phyloP scores from a whole-genome alignment of 345 rosid species.

The Ailanthus altissimus region DNA sequence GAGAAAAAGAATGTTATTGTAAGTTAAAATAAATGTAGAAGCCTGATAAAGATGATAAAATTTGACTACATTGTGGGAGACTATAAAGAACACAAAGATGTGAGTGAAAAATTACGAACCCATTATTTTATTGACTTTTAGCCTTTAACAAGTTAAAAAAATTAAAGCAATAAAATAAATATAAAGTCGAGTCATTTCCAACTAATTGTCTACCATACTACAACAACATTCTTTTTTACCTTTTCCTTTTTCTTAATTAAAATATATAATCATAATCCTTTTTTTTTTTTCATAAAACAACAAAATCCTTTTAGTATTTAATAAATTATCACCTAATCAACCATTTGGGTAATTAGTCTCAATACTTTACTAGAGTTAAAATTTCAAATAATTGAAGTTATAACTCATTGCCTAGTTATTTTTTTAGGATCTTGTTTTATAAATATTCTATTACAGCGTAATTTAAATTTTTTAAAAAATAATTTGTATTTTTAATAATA shows the following conservation, averaged over 20 bases:
- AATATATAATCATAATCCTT: neutral
- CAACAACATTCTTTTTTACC: neutral
- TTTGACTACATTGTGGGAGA: slow-evolving; percentile 14
- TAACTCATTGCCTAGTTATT: no score
- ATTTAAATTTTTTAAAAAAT: no score
- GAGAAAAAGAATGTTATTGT: neutral
- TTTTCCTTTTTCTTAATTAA: neutral
- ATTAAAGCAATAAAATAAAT: neutral
- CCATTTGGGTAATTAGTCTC: no score
- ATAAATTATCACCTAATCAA: no score
- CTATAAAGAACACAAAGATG: slow-evolving; percentile 1
- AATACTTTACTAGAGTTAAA: no score
- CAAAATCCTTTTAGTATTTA: no score
- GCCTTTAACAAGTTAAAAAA: neutral
- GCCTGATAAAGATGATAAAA: slow-evolving; percentile 5
- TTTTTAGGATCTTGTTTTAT: no score
- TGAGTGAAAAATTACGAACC: neutral
- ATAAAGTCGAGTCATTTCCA: slow-evolving; percentile 13
- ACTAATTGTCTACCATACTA: slow-evolving; percentile 7
- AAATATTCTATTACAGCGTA: no score
- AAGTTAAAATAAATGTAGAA: no score
- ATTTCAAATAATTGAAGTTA: no score
- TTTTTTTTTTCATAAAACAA: no score
- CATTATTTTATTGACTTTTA: neutral
- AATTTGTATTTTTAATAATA: no score